Percentiles rank a stretch among this genome's conserved stretches.
These are phyloP conservation scores for Pisolithus tinctorius DNA, from an alignment of 768 basidiomycete genomes.

Conservation along the genomic window DNA sequence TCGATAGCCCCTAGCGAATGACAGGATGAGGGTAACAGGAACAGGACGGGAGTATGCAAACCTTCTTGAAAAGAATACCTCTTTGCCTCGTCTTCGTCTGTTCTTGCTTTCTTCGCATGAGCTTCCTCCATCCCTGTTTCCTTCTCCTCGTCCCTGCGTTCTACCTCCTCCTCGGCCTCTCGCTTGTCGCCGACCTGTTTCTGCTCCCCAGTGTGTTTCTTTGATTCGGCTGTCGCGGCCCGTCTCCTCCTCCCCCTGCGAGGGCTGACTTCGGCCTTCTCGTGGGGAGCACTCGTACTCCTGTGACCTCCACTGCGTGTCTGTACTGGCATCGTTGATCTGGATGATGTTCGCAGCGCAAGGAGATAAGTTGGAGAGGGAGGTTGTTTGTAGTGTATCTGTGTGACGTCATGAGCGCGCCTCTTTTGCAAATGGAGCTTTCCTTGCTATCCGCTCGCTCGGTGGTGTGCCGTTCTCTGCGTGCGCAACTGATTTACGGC, in stretches of 20 bases:
- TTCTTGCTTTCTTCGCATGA: slow-evolving; percentile 12
- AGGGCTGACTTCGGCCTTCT: neutral
- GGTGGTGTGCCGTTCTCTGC: too few relatives aligned
- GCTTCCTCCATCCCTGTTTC: slow-evolving; percentile 4
- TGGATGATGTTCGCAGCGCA: neutral
- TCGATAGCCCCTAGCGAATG: slow-evolving; percentile 44
- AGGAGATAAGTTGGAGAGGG: neutral
- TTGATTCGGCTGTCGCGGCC: slow-evolving; percentile 16
- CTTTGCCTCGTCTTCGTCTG: slow-evolving; percentile 13
- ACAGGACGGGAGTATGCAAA: neutral
- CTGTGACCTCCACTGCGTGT: slow-evolving; percentile 2
- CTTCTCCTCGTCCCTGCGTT: slow-evolving; percentile 8
- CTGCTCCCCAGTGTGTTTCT: slow-evolving; percentile 22
- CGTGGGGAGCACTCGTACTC: neutral
- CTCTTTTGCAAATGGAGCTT: neutral
- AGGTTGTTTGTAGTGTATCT: neutral
- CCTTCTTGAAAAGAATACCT: slow-evolving; percentile 8
- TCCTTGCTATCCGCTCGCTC: too few relatives aligned
- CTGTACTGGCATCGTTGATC: slow-evolving; percentile 8
- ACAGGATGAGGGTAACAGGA: neutral
- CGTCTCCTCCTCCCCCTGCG: slow-evolving; percentile 12
- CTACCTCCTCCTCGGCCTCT: slow-evolving; percentile 14
- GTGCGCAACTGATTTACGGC: too few relatives aligned
- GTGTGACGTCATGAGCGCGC: neutral
- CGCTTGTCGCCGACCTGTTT: slow-evolving; percentile 18